Percentiles rank a stretch among this genome's conserved stretches.
These are phyloP conservation scores for Suaeda aralocaspica DNA, from an alignment of 148 eudicot species.

Conservation along the genomic window DNA sequence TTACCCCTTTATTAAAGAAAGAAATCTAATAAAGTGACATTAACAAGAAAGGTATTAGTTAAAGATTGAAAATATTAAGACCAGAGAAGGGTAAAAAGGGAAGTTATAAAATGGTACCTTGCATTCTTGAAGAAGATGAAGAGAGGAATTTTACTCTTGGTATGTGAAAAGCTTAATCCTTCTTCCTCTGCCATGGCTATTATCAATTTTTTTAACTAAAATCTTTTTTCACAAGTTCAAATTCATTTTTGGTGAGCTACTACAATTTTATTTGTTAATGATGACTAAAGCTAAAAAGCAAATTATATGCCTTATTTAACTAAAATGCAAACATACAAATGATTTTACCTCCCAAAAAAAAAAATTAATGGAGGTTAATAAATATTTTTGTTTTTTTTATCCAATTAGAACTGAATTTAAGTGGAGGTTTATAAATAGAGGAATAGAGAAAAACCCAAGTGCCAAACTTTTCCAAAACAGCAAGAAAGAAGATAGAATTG, in stretches of 20 bases:
- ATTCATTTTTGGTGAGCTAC: neutral
- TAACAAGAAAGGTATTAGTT: no score
- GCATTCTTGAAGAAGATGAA: conserved; percentile 44
- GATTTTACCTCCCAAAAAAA: neutral
- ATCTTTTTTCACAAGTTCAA: neutral
- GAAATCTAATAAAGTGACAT: neutral
- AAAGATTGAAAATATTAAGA: neutral
- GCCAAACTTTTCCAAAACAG: neutral
- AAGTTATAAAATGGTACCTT: conserved; percentile 30
- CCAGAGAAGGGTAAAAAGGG: neutral
- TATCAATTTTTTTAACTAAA: neutral
- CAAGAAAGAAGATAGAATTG: neutral
- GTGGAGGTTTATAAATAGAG: neutral
- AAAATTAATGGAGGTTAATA: neutral
- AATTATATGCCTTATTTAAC: neutral
- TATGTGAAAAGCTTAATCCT: conserved; percentile 29
- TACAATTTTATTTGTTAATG: neutral
- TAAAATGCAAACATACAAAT: neutral
- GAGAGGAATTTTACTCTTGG: conserved; percentile 35
- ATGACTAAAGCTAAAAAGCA: neutral
- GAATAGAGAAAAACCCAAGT: neutral
- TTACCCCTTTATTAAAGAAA: neutral
- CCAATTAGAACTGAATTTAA: no score
- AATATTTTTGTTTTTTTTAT: no score
- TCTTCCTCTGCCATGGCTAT: conserved; percentile 23